Conservation (phyloP, 2,329 filamentous ascomycete species). For the Fusarium luffae region DNA sequence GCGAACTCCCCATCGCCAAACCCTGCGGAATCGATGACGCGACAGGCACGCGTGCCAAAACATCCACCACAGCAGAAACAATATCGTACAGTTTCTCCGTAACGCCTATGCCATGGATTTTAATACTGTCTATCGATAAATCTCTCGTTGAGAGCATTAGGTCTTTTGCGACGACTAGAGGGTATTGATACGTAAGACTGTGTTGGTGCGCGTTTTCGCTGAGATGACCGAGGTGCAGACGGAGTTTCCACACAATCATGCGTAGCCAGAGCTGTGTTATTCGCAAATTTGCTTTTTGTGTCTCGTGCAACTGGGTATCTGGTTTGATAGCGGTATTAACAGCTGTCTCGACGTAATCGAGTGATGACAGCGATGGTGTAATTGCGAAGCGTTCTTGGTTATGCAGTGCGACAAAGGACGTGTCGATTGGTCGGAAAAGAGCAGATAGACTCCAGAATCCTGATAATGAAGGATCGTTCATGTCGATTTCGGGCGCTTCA, state of each 20-base stretch:
- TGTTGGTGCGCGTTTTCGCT: slow-evolving; percentile 48
- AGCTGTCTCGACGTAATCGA: slow-evolving; percentile 51
- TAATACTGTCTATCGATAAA: slow-evolving; percentile 53
- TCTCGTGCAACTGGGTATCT: slow-evolving; percentile 51
- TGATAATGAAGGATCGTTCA: slow-evolving; percentile 46
- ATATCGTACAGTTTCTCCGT: slow-evolving; percentile 61
- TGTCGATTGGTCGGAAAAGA: slow-evolving; percentile 56
- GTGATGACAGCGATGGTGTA: slow-evolving; percentile 46
- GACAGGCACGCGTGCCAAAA: slow-evolving; percentile 55
- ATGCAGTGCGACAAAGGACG: slow-evolving; percentile 55
- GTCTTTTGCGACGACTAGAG: slow-evolving; percentile 56
- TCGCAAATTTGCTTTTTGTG: slow-evolving; percentile 57
- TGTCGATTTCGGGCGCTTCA: slow-evolving; percentile 50
- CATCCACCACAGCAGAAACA: slow-evolving; percentile 57
- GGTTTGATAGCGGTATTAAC: slow-evolving; percentile 53
- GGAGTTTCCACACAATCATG: slow-evolving; percentile 59
- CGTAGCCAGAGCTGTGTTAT: slow-evolving; percentile 60
- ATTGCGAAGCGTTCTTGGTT: slow-evolving; percentile 53
- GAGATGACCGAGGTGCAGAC: slow-evolving; percentile 56
- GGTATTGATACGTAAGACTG: slow-evolving; percentile 57
- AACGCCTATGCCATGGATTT: slow-evolving; percentile 58
- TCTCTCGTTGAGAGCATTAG: slow-evolving; percentile 54
- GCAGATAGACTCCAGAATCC: slow-evolving; percentile 56
- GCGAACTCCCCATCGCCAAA: slow-evolving; percentile 41
- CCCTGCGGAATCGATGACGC: slow-evolving; percentile 44